These are phyloP conservation scores for Mycena chlorophos DNA, from an alignment of 768 basidiomycete genomes.

Conservation along the genomic window DNA sequence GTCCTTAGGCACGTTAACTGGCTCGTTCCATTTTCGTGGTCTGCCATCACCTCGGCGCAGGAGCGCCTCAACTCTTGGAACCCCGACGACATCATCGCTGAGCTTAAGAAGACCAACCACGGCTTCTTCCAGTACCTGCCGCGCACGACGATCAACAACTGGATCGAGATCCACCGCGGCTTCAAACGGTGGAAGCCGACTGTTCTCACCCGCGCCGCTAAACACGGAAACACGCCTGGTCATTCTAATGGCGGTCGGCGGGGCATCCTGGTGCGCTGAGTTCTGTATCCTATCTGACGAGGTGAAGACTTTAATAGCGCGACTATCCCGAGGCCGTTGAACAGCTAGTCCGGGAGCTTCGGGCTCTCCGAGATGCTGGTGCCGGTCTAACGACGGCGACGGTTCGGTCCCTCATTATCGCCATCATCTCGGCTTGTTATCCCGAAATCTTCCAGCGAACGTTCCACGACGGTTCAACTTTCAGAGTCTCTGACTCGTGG, in stretches of 20 bases:
- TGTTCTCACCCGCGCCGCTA: slow-evolving; percentile 2
- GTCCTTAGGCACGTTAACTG: slow-evolving; percentile 9
- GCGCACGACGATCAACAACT: neutral
- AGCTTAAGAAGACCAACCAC: slow-evolving; percentile 6
- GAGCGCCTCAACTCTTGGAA: slow-evolving; percentile 4
- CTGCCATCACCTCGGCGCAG: slow-evolving; percentile 4
- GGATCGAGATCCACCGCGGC: slow-evolving; percentile 7
- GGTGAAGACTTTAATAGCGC: slow-evolving; percentile 23
- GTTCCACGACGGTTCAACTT: too few species aligned
- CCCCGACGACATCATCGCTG: slow-evolving; percentile 1
- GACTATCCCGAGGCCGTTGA: too few species aligned
- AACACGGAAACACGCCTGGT: slow-evolving; percentile 8
- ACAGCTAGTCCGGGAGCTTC: too few species aligned
- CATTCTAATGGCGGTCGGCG: slow-evolving; percentile 10
- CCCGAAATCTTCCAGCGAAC: too few species aligned
- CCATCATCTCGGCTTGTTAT: too few species aligned
- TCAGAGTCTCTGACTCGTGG: slow-evolving; percentile 23
- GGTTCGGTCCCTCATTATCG: too few species aligned
- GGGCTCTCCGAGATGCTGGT: too few species aligned
- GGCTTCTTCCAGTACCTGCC: slow-evolving; percentile 8
- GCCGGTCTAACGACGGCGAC: too few species aligned
- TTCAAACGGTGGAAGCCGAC: slow-evolving; percentile 6
- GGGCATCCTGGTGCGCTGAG: slow-evolving; percentile 7
- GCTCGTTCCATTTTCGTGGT: slow-evolving; percentile 11
- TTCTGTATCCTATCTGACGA: slow-evolving; percentile 11